Evolutionary conservation across 208 protist genomes (phyloP).

Genomic region (Crithidia expoeki): DNA sequence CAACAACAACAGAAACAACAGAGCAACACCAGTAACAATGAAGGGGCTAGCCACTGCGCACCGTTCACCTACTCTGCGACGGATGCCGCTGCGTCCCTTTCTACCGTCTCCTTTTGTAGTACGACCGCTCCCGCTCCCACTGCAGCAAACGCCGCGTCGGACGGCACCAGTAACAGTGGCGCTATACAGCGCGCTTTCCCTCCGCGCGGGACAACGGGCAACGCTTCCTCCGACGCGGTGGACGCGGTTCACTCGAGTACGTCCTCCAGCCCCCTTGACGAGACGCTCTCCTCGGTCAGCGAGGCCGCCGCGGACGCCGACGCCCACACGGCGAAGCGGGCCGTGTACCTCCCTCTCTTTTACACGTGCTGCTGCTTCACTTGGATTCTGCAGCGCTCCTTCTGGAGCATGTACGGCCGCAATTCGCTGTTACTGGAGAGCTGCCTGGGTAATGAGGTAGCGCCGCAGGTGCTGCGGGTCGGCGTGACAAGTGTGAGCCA

Average conservation of each 20-base stretch:
- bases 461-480: conserved; percentile 17
- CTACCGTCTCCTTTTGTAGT: too few species aligned
- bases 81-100: too few species aligned
- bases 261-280: conserved; percentile 18
- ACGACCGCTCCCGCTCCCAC: background rate
- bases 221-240: conserved; percentile 13
- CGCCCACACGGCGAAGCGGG: conserved; percentile 18
- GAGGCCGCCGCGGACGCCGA: conserved; percentile 9
- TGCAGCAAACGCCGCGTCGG: background rate
- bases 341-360: conserved; percentile 35
- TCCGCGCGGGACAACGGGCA: conserved; percentile 12
- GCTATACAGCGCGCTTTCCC: conserved; percentile 17
- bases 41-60: background rate
- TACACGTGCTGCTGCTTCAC: conserved; percentile 64
- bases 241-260: conserved; percentile 13
- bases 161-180: background rate
- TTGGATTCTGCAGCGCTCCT: conserved; percentile 66
- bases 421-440: conserved; percentile 67
- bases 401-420: conserved; percentile 65
- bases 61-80: background rate
- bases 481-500: conserved; percentile 1
- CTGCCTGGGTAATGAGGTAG: conserved; percentile 39
- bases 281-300: conserved; percentile 23
- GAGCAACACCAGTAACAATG: background rate
- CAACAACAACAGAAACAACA: background rate